Percentiles rank a stretch among this genome's conserved stretches.
phyloP scores from a whole-genome alignment of 495 filamentous ascomycete genomes.

The Rostrohypoxylon terebratum region DNA sequence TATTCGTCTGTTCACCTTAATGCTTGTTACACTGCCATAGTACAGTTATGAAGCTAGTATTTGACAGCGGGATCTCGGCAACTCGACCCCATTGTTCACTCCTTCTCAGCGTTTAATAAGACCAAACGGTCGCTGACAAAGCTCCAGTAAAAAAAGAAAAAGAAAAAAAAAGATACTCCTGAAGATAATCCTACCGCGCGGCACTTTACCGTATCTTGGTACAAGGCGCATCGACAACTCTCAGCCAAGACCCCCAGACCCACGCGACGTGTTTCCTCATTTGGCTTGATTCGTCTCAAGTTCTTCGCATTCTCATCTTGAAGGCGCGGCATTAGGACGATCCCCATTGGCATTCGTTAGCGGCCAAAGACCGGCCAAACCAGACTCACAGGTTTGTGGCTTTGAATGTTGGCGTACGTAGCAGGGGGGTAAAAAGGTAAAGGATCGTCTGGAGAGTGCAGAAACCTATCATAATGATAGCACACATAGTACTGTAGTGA shows the following conservation, averaged over 20 bases:
- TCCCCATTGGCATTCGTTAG: slow-evolving; percentile 42
- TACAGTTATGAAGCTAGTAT: not conserved
- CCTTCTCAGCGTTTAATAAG: slow-evolving; percentile 12
- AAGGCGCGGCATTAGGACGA: slow-evolving; percentile 41
- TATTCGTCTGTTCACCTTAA: not conserved
- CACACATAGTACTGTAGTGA: slow-evolving; percentile 7
- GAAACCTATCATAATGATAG: no score
- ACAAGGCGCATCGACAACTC: slow-evolving; percentile 13
- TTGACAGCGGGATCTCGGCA: slow-evolving; percentile 27
- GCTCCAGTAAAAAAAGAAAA: slow-evolving; percentile 2
- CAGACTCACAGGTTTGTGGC: slow-evolving; percentile 15
- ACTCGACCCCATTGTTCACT: not conserved
- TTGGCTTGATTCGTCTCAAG: slow-evolving; percentile 37
- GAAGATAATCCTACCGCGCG: slow-evolving; percentile 26
- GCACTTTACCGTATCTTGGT: slow-evolving; percentile 12
- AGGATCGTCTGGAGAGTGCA: slow-evolving; percentile 14
- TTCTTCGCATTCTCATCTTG: slow-evolving; percentile 18
- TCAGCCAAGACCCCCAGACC: slow-evolving; percentile 39
- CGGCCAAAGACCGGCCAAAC: slow-evolving; percentile 30
- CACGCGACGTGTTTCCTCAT: slow-evolving; percentile 44
- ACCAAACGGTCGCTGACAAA: slow-evolving; percentile 5
- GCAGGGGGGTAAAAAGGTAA: not conserved
- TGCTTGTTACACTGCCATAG: slow-evolving; percentile 23
- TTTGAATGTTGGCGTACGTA: slow-evolving; percentile 23
- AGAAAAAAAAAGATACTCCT: not conserved